Percentiles rank a stretch among this genome's conserved stretches.
Evolutionary conservation across 192 early-diverging fungal species (phyloP).

Genomic region (Backusella australiensis): DNA sequence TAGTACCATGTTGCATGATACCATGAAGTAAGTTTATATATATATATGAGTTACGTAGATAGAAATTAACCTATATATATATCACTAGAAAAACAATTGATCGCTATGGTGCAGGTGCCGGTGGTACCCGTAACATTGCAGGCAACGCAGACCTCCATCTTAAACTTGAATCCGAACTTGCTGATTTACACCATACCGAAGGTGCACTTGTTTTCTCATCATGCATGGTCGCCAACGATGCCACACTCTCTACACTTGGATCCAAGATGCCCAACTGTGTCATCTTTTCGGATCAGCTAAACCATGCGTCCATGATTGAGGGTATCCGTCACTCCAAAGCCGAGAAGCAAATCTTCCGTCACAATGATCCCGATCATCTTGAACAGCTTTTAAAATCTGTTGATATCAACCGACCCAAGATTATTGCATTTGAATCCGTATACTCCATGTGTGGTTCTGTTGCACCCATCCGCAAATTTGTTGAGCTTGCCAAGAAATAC

Average conservation of each 20-base stretch:
- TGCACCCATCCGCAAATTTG: conserved; percentile 88
- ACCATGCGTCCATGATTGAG: conserved; percentile 98
- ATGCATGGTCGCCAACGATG: conserved; percentile 97
- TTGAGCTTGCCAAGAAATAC: conserved; percentile 87
- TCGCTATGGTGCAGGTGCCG: conserved; percentile 96
- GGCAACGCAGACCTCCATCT: conserved; percentile 96
- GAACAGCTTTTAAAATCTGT: conserved; percentile 78
- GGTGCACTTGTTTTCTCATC: conserved; percentile 93
- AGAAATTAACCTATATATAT: no score
- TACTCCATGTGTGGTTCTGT: conserved; percentile 97
- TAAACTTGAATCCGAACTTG: conserved; percentile 85
- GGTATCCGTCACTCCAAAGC: conserved; percentile 90
- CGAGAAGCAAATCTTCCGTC: conserved; percentile 84
- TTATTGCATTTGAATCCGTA: conserved; percentile 94
- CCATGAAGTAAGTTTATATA: conserved; percentile 77
- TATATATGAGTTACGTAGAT: not conserved
- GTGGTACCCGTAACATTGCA: conserved; percentile 98
- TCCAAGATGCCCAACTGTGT: conserved; percentile 85
- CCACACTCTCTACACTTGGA: conserved; percentile 86
- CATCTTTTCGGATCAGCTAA: conserved; percentile 90
- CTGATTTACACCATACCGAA: conserved; percentile 86
- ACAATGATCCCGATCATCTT: conserved; percentile 89
- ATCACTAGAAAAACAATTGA: conserved; percentile 67
- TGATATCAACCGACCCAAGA: conserved; percentile 81
- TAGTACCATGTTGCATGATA: conserved; percentile 77